These are phyloP conservation scores for Yamadazyma pseudoaaseri DNA, from an alignment of 1,139 yeast species.

Conservation along the genomic window DNA sequence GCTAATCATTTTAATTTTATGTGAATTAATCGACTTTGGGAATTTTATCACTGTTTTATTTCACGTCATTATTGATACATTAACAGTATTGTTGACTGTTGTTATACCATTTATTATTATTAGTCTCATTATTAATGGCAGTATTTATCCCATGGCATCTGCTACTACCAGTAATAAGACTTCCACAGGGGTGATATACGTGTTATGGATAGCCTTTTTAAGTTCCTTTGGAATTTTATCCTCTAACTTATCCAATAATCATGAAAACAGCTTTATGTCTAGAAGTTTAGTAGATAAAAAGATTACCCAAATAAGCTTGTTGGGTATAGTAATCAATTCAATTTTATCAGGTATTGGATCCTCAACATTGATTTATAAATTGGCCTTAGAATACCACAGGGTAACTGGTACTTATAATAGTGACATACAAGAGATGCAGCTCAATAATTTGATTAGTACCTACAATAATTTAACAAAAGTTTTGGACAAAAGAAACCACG, in stretches of 20 bases:
- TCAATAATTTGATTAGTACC: constrained; percentile 18
- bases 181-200: constrained; percentile 16
- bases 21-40: constrained; percentile 31
- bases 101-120: constrained; percentile 36
- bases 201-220: constrained; percentile 33
- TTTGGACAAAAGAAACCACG: constrained; percentile 30
- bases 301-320: constrained; percentile 61
- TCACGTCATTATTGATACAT: constrained; percentile 29
- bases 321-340: constrained; percentile 74
- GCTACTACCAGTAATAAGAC: constrained; percentile 6
- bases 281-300: constrained; percentile 36
- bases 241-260: constrained; percentile 23
- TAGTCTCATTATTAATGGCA: constrained; percentile 28
- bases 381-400: background rate
- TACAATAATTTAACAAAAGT: constrained; percentile 41
- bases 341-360: constrained; percentile 74
- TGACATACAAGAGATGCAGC: constrained; percentile 5
- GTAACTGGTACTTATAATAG: background rate
- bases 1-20: constrained; percentile 36
- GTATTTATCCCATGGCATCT: constrained; percentile 21
- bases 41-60: constrained; percentile 24
- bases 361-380: constrained; percentile 55
- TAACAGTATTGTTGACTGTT: constrained; percentile 31
- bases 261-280: constrained; percentile 7
- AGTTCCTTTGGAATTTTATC: constrained; percentile 38